These are phyloP conservation scores for Mesotaenium endlicherianum DNA, from an alignment of 139 green algal genomes.

Conservation along the genomic window DNA sequence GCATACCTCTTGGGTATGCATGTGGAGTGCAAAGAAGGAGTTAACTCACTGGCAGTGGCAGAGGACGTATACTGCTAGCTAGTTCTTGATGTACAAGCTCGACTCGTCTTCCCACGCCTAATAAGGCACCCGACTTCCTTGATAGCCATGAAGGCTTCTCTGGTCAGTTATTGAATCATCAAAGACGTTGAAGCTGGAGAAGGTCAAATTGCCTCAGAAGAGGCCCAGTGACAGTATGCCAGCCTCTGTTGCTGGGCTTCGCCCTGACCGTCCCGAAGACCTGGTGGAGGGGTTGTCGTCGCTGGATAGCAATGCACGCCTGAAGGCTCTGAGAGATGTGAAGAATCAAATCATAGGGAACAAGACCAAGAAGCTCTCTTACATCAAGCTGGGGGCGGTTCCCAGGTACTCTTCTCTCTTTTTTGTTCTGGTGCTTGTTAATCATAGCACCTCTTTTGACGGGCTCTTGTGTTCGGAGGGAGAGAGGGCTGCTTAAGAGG, in stretches of 20 bases:
- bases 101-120: neutral
- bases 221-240: conserved; percentile 30
- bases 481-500: too few relatives aligned
- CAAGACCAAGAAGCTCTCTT: conserved; percentile 64
- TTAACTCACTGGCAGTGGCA: too few relatives aligned
- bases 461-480: too few relatives aligned
- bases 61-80: too few relatives aligned
- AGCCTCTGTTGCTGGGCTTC: conserved; percentile 1
- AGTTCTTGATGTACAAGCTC: neutral
- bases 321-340: conserved; percentile 62
- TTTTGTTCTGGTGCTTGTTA: too few relatives aligned
- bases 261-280: conserved; percentile 39
- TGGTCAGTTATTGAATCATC: neutral
- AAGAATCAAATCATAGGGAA: conserved; percentile 77
- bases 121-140: neutral
- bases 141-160: neutral
- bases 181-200: neutral
- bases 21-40: too few relatives aligned
- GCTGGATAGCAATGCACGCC: conserved; percentile 32
- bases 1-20: too few relatives aligned
- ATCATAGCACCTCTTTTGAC: too few relatives aligned
- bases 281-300: conserved; percentile 47
- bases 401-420: too few relatives aligned
- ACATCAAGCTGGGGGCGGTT: conserved; percentile 65
- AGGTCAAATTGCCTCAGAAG: neutral